Evolutionary conservation across 2,329 filamentous ascomycete genomes (phyloP).

Genomic region (Colletotrichum abscissum): DNA sequence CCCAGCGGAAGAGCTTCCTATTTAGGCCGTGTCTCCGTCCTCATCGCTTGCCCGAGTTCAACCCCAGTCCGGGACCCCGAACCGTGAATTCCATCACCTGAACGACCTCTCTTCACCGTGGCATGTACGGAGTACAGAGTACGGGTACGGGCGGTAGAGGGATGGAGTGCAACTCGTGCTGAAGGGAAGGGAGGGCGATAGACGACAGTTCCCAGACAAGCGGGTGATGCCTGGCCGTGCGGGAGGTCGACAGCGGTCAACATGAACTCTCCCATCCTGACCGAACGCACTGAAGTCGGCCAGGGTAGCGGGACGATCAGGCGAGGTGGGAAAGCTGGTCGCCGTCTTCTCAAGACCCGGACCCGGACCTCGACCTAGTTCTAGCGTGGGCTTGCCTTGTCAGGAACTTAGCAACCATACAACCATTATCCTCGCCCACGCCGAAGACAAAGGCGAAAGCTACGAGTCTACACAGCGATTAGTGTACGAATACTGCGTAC

Average conservation of each 20-base stretch:
- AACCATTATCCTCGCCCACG: slow-evolving; percentile 23
- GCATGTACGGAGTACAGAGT: neutral
- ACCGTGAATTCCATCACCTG: neutral
- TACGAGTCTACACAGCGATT: neutral
- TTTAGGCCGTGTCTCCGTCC: slow-evolving; percentile 14
- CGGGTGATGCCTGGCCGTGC: slow-evolving; percentile 35
- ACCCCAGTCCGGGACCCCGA: slow-evolving; percentile 25
- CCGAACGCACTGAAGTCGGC: slow-evolving; percentile 29
- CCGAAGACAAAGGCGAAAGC: slow-evolving; percentile 18
- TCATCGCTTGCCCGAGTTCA: slow-evolving; percentile 7
- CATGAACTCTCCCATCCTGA: slow-evolving; percentile 22
- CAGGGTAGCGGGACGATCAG: slow-evolving; percentile 43
- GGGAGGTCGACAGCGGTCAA: slow-evolving; percentile 28
- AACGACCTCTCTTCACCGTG: slow-evolving; percentile 1
- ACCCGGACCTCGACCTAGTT: slow-evolving; percentile 26
- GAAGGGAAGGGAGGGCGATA: slow-evolving; percentile 19
- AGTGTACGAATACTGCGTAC: neutral
- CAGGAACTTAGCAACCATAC: slow-evolving; percentile 8
- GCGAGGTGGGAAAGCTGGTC: slow-evolving; percentile 33
- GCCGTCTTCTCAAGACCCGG: slow-evolving; percentile 4
- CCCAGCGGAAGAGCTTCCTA: slow-evolving; percentile 21
- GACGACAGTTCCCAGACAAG: slow-evolving; percentile 41
- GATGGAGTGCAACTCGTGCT: slow-evolving; percentile 32
- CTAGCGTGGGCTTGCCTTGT: slow-evolving; percentile 29
- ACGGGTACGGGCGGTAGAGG: slow-evolving; percentile 33